Evolutionary conservation across 129 eudicot genomes (phyloP).

Genomic region (Saposhnikovia divaricata): DNA sequence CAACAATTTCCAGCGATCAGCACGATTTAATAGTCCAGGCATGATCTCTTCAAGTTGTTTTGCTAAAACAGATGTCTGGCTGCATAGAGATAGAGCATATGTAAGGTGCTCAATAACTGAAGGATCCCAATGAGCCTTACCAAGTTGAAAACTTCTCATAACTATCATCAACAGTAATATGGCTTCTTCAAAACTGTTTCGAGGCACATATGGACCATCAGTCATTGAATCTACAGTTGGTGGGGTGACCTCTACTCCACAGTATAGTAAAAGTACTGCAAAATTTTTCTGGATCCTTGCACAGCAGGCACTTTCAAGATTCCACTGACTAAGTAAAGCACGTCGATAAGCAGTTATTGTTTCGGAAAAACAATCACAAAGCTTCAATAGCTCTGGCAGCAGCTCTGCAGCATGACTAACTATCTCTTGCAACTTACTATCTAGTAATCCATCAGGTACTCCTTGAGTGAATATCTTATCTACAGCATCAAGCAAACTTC

Average conservation of each 20-base stretch:
- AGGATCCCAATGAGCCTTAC: constrained; percentile 77
- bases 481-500: constrained; percentile 83
- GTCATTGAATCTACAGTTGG: constrained; percentile 60
- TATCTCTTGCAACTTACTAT: constrained; percentile 73
- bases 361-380: constrained; percentile 49
- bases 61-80: constrained; percentile 67
- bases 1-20: constrained; percentile 66
- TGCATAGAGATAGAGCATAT: constrained; percentile 72
- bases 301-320: constrained; percentile 71
- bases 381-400: constrained; percentile 80
- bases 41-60: constrained; percentile 80
- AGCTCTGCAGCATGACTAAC: constrained; percentile 82
- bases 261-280: constrained; percentile 69
- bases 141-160: constrained; percentile 63
- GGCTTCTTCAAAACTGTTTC: constrained; percentile 80
- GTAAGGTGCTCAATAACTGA: constrained; percentile 79
- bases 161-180: constrained; percentile 78
- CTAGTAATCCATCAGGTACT: constrained; percentile 60
- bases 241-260: constrained; percentile 71
- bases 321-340: constrained; percentile 85
- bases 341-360: constrained; percentile 76
- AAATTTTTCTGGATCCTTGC: constrained; percentile 78
- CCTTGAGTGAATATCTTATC: constrained; percentile 79
- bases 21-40: constrained; percentile 71
- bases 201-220: constrained; percentile 70